Percentiles rank a stretch among this genome's conserved stretches.
phyloP scores from a whole-genome alignment of 2,329 filamentous ascomycete genomes.

The Calonectria hawksworthii region DNA sequence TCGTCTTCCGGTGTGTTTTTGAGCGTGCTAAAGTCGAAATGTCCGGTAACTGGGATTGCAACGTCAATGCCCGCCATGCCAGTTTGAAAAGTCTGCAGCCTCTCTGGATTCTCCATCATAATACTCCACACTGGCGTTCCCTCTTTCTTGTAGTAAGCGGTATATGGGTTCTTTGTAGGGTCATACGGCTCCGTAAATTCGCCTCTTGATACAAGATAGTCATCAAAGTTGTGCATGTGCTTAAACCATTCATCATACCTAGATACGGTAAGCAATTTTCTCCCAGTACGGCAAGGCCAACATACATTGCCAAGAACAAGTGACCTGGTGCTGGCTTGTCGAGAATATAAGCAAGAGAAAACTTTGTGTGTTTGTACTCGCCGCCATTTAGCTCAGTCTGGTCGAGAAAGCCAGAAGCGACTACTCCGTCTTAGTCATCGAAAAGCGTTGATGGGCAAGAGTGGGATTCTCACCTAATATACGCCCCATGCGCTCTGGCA shows the following conservation, averaged over 20 bases:
- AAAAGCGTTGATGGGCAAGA: neutral
- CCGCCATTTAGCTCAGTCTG: conserved; percentile 45
- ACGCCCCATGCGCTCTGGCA: conserved; percentile 46
- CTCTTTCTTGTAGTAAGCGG: conserved; percentile 48
- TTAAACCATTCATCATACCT: conserved; percentile 53
- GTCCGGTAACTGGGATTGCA: conserved; percentile 49
- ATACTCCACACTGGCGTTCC: conserved; percentile 51
- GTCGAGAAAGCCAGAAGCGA: conserved; percentile 48
- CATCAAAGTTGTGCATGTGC: conserved; percentile 51
- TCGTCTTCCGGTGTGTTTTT: conserved; percentile 38
- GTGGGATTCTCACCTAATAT: conserved; percentile 36
- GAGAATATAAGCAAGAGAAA: conserved; percentile 48
- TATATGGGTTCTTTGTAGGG: conserved; percentile 49
- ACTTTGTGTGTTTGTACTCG: conserved; percentile 50
- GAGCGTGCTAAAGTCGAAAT: conserved; percentile 49
- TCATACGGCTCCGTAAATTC: conserved; percentile 48
- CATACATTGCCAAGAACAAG: conserved; percentile 48
- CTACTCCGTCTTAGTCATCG: conserved; percentile 26
- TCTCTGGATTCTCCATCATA: conserved; percentile 49
- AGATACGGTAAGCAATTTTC: neutral
- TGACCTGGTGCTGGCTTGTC: conserved; percentile 46
- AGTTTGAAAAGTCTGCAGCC: conserved; percentile 47
- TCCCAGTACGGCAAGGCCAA: no score
- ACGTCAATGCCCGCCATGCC: conserved; percentile 51
- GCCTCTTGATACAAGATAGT: conserved; percentile 45